Conservation (phyloP, 208 protist species). For the Herpetomonas tarakana region DNA sequence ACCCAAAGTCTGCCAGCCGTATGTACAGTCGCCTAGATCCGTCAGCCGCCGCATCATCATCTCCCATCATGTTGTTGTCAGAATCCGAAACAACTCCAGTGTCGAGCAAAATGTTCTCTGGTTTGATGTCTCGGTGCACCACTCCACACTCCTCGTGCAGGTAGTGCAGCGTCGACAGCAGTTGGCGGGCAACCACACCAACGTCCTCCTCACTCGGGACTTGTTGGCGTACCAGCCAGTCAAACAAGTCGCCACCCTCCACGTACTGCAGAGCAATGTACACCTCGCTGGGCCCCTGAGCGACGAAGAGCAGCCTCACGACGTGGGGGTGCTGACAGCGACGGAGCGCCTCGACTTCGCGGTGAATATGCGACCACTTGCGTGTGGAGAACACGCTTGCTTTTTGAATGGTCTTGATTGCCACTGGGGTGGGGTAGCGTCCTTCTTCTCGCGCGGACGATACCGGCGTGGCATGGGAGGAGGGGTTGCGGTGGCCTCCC, state of each 20-base stretch:
- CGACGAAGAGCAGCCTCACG: slow-evolving; percentile 42
- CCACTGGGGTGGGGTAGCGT: slow-evolving; percentile 16
- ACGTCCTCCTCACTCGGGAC: slow-evolving; percentile 46
- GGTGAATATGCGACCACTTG: slow-evolving; percentile 43
- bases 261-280: slow-evolving; percentile 50
- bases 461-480: not conserved
- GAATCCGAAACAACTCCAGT: not conserved
- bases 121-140: slow-evolving; percentile 30
- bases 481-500: slow-evolving; percentile 6
- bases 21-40: slow-evolving; percentile 16
- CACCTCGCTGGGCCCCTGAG: slow-evolving; percentile 43
- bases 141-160: slow-evolving; percentile 50
- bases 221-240: slow-evolving; percentile 48
- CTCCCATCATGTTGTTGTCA: slow-evolving; percentile 1
- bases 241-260: slow-evolving; percentile 46
- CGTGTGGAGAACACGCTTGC: slow-evolving; percentile 37
- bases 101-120: slow-evolving; percentile 18
- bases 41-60: slow-evolving; percentile 5
- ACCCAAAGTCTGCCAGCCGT: slow-evolving; percentile 48
- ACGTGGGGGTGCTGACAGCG: slow-evolving; percentile 41
- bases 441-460: not conserved
- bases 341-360: slow-evolving; percentile 40
- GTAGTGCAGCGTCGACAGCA: slow-evolving; percentile 38
- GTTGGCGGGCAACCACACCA: slow-evolving; percentile 32
- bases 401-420: slow-evolving; percentile 52